Evolutionary conservation across 768 basidiomycete species (phyloP).

Genomic region (Gymnopilus junonius): DNA sequence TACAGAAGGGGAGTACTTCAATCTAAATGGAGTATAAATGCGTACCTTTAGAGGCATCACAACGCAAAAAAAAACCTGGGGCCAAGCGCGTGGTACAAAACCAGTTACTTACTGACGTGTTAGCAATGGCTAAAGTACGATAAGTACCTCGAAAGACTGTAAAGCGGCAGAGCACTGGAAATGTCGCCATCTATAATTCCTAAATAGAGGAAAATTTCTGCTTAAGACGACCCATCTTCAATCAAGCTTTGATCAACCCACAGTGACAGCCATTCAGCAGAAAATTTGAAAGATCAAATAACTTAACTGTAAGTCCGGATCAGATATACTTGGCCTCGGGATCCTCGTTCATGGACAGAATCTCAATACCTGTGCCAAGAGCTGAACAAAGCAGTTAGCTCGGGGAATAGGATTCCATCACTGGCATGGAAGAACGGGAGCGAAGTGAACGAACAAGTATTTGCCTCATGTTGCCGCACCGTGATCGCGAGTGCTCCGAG

Average conservation of each 20-base stretch:
- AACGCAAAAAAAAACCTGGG: no score
- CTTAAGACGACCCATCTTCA: background rate
- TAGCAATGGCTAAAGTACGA: no score
- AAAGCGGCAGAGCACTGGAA: no score
- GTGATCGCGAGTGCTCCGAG: background rate
- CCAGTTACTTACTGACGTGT: no score
- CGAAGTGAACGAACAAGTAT: background rate
- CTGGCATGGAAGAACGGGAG: background rate
- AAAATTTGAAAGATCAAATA: background rate
- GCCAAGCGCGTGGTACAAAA: no score
- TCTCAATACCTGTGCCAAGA: background rate
- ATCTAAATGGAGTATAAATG: no score
- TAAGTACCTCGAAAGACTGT: no score
- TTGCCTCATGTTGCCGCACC: background rate
- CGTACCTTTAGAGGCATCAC: no score
- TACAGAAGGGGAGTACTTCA: no score
- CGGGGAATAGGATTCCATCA: background rate
- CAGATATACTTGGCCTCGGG: background rate
- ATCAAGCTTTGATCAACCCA: background rate
- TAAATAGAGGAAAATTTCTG: no score
- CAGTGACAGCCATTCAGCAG: background rate
- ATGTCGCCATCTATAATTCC: no score
- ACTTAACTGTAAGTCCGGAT: background rate
- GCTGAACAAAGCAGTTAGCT: background rate
- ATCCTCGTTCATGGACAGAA: background rate